These are phyloP conservation scores for Blastocladiella britannica DNA, from an alignment of 192 early-diverging fungal genomes.

Conservation along the genomic window DNA sequence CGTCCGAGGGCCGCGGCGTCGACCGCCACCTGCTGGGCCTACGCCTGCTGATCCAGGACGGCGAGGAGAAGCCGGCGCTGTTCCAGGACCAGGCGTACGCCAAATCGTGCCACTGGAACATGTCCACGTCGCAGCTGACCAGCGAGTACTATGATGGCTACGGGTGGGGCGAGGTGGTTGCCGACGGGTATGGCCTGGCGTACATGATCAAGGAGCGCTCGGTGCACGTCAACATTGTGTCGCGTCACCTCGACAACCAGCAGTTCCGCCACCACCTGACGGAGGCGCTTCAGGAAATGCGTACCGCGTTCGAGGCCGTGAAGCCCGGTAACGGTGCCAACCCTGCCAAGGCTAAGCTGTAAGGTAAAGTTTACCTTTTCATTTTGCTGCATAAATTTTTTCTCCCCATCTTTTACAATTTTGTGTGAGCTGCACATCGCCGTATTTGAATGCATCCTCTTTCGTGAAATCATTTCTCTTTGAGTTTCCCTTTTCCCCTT, in stretches of 20 bases:
- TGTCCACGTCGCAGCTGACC: conserved; percentile 51
- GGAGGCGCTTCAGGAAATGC: conserved; percentile 51
- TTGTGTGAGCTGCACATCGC: too few species aligned
- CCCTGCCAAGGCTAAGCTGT: background rate
- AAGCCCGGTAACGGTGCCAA: background rate
- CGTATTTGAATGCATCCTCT: too few species aligned
- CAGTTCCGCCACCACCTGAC: conserved; percentile 33
- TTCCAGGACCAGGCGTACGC: conserved; percentile 52
- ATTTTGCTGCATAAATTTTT: too few species aligned
- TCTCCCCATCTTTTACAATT: too few species aligned
- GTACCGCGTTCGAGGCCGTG: conserved; percentile 21
- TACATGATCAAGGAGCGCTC: conserved; percentile 24
- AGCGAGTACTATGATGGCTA: conserved; percentile 24
- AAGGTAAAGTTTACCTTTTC: too few species aligned
- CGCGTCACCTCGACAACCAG: conserved; percentile 21
- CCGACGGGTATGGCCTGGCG: conserved; percentile 31
- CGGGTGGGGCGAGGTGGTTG: conserved; percentile 36
- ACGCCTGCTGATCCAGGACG: conserved; percentile 22
- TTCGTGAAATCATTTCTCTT: too few species aligned
- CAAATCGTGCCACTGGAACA: conserved; percentile 38
- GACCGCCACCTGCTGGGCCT: conserved; percentile 74
- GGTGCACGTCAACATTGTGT: conserved; percentile 26
- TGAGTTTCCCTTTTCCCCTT: too few species aligned
- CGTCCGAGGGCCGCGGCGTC: conserved; percentile 54
- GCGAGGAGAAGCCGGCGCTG: conserved; percentile 17